phyloP scores from a whole-genome alignment of 2,329 filamentous ascomycete genomes.

The Apiospora sp. region DNA sequence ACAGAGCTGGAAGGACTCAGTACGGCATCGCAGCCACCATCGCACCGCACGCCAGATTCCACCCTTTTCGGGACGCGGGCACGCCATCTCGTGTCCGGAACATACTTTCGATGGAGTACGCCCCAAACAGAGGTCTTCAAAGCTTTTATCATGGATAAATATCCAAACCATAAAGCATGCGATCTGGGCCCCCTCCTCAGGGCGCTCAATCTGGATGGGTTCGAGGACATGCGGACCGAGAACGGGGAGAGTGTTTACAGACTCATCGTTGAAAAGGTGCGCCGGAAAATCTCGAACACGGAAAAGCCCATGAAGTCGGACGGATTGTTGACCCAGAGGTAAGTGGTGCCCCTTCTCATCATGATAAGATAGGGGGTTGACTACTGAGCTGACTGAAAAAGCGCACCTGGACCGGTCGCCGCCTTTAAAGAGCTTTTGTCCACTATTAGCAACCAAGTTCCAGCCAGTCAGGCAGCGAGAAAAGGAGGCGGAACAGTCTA shows the following conservation, averaged over 20 bases:
- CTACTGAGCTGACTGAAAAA: neutral
- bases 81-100: neutral
- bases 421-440: neutral
- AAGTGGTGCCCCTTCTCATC: neutral
- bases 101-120: neutral
- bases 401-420: neutral
- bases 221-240: neutral
- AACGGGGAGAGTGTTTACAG: neutral
- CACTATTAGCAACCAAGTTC: neutral
- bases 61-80: neutral
- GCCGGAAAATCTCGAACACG: neutral
- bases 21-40: neutral
- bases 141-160: neutral
- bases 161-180: neutral
- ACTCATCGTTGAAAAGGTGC: neutral
- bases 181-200: neutral
- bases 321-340: neutral
- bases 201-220: neutral
- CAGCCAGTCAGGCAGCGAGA: neutral
- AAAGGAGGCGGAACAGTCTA: too few species aligned
- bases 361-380: neutral
- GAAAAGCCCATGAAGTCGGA: neutral
- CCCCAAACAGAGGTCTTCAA: neutral
- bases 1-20: neutral
- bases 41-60: neutral